Evolutionary conservation across 2,329 filamentous ascomycete species (phyloP), one percentile per base, ranked within the genome.

Genomic region (Phyllachora maydis): DNA sequence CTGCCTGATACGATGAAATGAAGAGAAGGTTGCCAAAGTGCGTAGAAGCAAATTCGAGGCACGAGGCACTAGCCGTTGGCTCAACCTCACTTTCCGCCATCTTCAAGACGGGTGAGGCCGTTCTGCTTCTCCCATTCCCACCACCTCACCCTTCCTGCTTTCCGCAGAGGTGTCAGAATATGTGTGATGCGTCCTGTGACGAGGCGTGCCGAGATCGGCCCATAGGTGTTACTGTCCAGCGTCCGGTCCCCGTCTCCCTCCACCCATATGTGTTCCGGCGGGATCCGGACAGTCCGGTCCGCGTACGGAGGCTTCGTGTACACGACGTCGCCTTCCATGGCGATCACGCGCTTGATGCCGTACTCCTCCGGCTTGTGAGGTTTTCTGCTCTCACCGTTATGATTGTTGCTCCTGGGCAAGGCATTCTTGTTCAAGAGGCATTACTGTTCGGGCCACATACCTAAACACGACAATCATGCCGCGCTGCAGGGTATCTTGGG

Each of bases 201-300:
- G 32, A 95, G 43, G 26, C 64, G 65, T 32, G 65, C 66, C 13
- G 76, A 74, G 22, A 90, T 68, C 4, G 88, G 81, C 1, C 88
- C 88, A 45, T 90, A 93, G 8, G 68, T 68, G 47, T 92, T 91
- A 46, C 82, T 92, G 50, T 98, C 88, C 29, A 71, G 45, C 26
- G 67, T 79, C 36, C 65, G 64, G 37, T 64, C 63, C 8, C 75
- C 81, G 42, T 98, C 88, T 2, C 88, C 88, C 43, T 95, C 85
- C 1, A 98, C 68, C 88, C 88, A 98, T 14, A 95, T 60, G 51
- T 95, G 83, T 11, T 81, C 81, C 31, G 60, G 60, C 4, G 83
- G 85, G 12, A 98, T 65, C 31, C 61, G 59, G 21, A 76, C 52
- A 6, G 46, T 56, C 1, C 50, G 35, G 10, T 56, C 43, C 6